A percentile compares a stretch with the other conserved stretches of the same genome.
Evolutionary conservation across 345 rosid species (phyloP).

Genomic region (Gossypium bickii): DNA sequence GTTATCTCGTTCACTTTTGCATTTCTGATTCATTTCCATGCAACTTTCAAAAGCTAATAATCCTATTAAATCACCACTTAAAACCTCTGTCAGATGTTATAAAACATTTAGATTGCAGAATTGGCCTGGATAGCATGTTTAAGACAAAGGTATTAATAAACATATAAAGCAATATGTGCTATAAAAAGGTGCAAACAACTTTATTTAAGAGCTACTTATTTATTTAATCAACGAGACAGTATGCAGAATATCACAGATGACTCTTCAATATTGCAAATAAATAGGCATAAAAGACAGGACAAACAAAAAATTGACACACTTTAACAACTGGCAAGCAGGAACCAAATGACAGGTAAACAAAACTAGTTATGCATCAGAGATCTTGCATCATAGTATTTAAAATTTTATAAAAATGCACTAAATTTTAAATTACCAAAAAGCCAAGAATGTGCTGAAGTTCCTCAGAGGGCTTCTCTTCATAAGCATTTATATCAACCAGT

Average conservation of each 20-base stretch:
- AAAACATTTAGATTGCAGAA: neutral
- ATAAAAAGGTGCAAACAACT: neutral
- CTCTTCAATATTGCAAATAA: neutral
- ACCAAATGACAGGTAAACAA: conserved; percentile 2
- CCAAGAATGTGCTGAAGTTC: conserved; percentile 77
- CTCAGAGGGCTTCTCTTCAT: conserved; percentile 62
- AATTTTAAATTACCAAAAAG: conserved; percentile 58
- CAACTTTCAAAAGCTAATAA: neutral
- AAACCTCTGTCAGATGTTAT: neutral
- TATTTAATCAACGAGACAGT: neutral
- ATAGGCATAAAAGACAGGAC: neutral
- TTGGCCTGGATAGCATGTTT: neutral
- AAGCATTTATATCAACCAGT: conserved; percentile 75
- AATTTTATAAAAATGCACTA: neutral
- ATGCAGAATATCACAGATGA: neutral
- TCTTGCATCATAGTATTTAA: neutral
- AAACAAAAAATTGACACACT: neutral
- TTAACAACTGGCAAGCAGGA: neutral
- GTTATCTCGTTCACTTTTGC: neutral
- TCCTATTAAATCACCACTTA: neutral
- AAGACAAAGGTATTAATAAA: neutral
- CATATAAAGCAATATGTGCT: conserved; percentile 3
- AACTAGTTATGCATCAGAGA: neutral
- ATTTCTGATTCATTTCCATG: neutral
- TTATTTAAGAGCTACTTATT: neutral